Base-by-base conservation (phyloP, 805 yeast species). In the Kazachstania africana region DNA sequence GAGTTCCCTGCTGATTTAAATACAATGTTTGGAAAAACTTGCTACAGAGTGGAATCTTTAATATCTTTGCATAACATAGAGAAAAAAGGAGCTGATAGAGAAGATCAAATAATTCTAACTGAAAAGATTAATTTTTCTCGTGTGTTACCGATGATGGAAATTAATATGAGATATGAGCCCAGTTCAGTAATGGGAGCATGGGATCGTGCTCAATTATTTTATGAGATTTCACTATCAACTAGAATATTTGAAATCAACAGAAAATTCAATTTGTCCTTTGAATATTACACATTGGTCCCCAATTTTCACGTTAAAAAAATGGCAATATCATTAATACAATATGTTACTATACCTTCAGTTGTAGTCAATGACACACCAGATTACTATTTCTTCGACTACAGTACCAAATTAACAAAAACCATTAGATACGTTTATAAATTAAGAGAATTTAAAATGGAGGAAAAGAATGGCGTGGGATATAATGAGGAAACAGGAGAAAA, bases 21-120 rank as follows among this genome's bases (percentile, higher is more conserved):
- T 15, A 29, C 43, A 14, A 31, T 32, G 14, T 37, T 33, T 15
- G 45, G 45, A 2, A 37, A 28, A 20, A 39, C 43, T 8, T 28
- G 27, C n/a, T 42, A 39, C 27, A 25, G 45, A 16, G 22, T 42
- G 14, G 45, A 42, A 23, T 23, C 31, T 12, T 12, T 16, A 18
- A 23, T 32, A 5, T 27, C 32, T 14, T 27, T 37, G 6, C 10
- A 8, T 8, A 19, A n/a, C 21, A 16, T 10, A 30, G 26, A 16
- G 21, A 27, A 16, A 27, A 29, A 17, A 8, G 8, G 3, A 5
- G 12, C 12, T n/a, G n/a, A n/a, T n/a, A 19, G 10, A 19, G 6
- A 8, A 6, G 27, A 29, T 24, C 9, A 17, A 5, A 24, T 29
- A 5, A n/a, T 29, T 12, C 12, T 29, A 9, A 29, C 27, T 6